A percentile compares a stretch with the other conserved stretches of the same genome.
These are phyloP conservation scores for Stagonosporopsis rhizophila DNA, from an alignment of 2,329 filamentous ascomycete genomes.

Conservation along the genomic window DNA sequence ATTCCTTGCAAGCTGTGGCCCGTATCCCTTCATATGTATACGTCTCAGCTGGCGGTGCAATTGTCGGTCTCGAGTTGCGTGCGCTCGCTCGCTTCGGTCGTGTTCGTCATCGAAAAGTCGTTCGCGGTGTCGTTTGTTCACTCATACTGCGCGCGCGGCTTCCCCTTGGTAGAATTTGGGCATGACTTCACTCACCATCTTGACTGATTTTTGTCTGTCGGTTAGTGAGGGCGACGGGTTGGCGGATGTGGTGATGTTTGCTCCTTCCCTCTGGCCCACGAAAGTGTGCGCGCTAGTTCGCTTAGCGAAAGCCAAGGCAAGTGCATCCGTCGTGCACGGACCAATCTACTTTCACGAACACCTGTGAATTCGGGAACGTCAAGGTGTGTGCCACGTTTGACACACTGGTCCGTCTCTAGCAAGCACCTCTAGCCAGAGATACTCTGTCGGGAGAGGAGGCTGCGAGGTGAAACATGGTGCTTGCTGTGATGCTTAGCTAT, in stretches of 20 bases:
- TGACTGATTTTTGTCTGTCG: conserved; percentile 49
- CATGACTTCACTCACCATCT: conserved; percentile 47
- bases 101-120: conserved; percentile 30
- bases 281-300: conserved; percentile 14
- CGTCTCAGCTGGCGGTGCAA: conserved; percentile 1
- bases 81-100: conserved; percentile 24
- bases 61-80: conserved; percentile 13
- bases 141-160: conserved; percentile 37
- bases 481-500: background rate
- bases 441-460: too few species aligned
- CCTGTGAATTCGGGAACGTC: background rate
- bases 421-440: background rate
- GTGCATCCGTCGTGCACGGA: background rate
- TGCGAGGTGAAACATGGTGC: background rate
- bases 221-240: conserved; percentile 46
- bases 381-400: background rate
- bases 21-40: background rate
- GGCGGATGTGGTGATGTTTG: conserved; percentile 41
- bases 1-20: conserved; percentile 3
- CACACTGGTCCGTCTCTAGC: background rate
- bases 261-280: conserved; percentile 5
- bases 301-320: conserved; percentile 11
- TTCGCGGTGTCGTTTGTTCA: conserved; percentile 29
- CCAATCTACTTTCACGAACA: background rate
- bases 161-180: conserved; percentile 1